These are phyloP conservation scores for Fusarium circinatum DNA, from an alignment of 2,329 filamentous ascomycete species.

Conservation along the genomic window DNA sequence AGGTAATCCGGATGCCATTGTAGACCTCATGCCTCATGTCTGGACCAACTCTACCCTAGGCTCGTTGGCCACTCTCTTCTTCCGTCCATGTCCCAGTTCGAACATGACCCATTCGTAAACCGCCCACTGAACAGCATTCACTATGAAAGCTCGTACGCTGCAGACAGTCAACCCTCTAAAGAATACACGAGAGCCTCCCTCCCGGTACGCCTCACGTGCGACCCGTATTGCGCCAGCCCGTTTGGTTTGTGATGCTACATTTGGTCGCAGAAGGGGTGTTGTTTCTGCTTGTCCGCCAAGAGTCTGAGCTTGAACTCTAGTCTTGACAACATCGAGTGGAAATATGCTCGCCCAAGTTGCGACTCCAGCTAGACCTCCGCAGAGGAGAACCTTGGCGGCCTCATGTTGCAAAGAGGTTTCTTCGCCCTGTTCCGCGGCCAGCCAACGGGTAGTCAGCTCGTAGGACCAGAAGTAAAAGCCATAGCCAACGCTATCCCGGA, in stretches of 20 bases:
- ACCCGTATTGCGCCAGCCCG: conserved; percentile 68
- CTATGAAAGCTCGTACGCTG: conserved; percentile 86
- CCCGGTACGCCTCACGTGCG: conserved; percentile 71
- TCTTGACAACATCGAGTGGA: conserved; percentile 92
- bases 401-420: conserved; percentile 51
- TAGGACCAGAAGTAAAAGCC: conserved; percentile 98
- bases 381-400: conserved; percentile 76
- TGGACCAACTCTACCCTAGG: background rate
- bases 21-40: background rate
- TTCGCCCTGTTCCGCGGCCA: conserved; percentile 42
- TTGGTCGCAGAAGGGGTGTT: conserved; percentile 25
- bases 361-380: conserved; percentile 87
- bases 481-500: conserved; percentile 91
- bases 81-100: conserved; percentile 54
- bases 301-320: conserved; percentile 82
- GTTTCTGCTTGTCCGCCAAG: conserved; percentile 32
- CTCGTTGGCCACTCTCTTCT: conserved; percentile 9
- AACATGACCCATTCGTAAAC: conserved; percentile 90
- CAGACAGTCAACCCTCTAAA: conserved; percentile 83
- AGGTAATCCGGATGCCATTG: conserved; percentile 17
- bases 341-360: conserved; percentile 92
- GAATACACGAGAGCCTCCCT: conserved; percentile 71
- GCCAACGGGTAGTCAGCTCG: conserved; percentile 74
- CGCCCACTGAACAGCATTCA: conserved; percentile 94
- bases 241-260: conserved; percentile 38